Evolutionary conservation across 768 basidiomycete genomes (phyloP), one percentile per base, ranked within the genome.

Genomic region (Leucosporidium yakuticum): DNA sequence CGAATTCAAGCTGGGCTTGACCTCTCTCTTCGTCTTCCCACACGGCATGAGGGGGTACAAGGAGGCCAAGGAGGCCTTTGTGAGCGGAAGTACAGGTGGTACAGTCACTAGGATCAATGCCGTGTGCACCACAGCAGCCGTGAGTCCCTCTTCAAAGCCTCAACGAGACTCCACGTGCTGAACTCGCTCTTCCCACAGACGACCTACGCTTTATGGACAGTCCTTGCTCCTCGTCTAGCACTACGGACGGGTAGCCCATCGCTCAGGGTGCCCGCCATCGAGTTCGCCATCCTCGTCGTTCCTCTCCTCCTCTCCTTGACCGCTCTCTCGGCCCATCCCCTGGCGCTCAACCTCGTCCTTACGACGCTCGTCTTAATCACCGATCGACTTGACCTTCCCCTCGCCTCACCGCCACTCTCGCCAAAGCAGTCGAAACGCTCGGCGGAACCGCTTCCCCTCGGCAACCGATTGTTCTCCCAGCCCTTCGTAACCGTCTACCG

Each of bases 281-380:
- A 91, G 77, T 90, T 85, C 82, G 48, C 81, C 12, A 77, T 89
- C 15, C 83, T 94, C 19, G 83, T 87, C 11, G 62, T 89, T 0
- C 95, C 95, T 0, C 81, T 94, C n/a, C 81, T 93, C 4, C 81
- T 94, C 14, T 87, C 86, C 4, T 85, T 96, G 79, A 95, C 95
- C 0, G 63, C 88, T 34, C 87, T 86, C 74, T 87, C 91, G 0
- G 78, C 83, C 36, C 78, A 79, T 17, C 87, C 91, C 0, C 72
- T 79, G 4, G 61, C 80, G 3, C 82, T 92, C 62, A 83, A 84
- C 69, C 21, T 82, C 0, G 63, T 83, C 2, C 76, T 91, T 1
- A 69, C 84, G 3, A 63, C 53, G 12, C 59, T 48, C 32, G 9
- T 69, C 39, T 1, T 58, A 27, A 29, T 63, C 29, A 9, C 31